Conservation (phyloP, 768 basidiomycete genomes). For the Serpula lacrymans region DNA sequence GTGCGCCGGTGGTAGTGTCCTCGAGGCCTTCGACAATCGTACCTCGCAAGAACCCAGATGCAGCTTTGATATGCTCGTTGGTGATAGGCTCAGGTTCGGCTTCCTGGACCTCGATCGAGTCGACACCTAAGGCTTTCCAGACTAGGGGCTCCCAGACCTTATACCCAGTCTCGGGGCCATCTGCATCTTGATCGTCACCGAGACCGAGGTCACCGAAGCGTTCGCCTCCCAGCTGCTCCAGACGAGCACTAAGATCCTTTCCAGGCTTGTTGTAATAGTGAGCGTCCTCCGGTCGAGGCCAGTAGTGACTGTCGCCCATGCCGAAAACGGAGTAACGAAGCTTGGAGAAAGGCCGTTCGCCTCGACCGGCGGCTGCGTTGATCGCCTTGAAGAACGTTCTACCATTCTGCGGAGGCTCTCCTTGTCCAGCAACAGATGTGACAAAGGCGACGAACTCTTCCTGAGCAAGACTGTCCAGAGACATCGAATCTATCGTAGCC, state of each 20-base stretch:
- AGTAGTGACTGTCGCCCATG: conserved; percentile 98
- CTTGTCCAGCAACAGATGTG: conserved; percentile 94
- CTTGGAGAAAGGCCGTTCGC: conserved; percentile 55
- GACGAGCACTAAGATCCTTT: conserved; percentile 81
- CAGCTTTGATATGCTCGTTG: conserved; percentile 99
- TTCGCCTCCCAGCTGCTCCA: conserved; percentile 77
- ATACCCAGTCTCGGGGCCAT: conserved; percentile 95
- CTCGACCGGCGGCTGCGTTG: conserved; percentile 52
- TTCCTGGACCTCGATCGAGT: conserved; percentile 81
- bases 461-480: conserved; percentile 68
- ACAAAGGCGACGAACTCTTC: conserved; percentile 81
- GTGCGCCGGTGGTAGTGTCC: conserved; percentile 85
- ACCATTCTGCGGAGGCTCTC: conserved; percentile 96
- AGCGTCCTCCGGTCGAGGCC: conserved; percentile 96
- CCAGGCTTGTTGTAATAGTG: conserved; percentile 97
- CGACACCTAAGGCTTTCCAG: conserved; percentile 95
- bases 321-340: conserved; percentile 84
- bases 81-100: conserved; percentile 96
- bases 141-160: conserved; percentile 90
- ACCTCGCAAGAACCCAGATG: conserved; percentile 88
- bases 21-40: conserved; percentile 91
- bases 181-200: conserved; percentile 96
- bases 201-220: conserved; percentile 75
- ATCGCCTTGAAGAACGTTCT: conserved; percentile 85
- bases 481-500: conserved; percentile 76